Base-by-base conservation (phyloP, 139 green algal species). In the Closterium sp. region DNA sequence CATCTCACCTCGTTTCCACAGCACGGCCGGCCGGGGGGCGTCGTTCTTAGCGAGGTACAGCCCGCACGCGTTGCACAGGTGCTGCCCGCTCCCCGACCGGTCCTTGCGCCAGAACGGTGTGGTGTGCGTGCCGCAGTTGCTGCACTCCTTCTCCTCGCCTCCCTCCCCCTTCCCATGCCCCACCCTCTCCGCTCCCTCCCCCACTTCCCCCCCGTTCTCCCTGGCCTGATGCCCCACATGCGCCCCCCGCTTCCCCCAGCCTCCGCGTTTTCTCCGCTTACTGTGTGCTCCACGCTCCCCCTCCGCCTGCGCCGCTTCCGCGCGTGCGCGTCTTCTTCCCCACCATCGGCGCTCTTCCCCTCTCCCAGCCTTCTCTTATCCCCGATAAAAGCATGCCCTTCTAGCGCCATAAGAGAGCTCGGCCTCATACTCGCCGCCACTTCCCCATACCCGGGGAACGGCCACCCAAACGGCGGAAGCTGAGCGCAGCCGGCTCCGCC, bases 81-180 rank as follows among this genome's bases (percentile, higher is more conserved):
- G 96, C 4, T 76, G 55, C 91, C 95, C 92, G 1, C 96, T 96
- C 76, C 97, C 96, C 69, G 96, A 87, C 93, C 97, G 97, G 94
- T 98, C 96, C 90, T 98, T 99, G 83, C 97, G 95, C 97, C 97
- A 99, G 91, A 99, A 99, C 30, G 97, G 97, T 1, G 97, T 98
- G 86, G 90, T 92, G 87, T 91, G 95, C 28, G 97, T 97, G 90
- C 95, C 95, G 93, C 97, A 99, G 95, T 98, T 99, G 84, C 96
- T 97, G 96, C 97, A 99, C 7, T 97, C 94, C 96, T 98, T 95
- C 34, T 23, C 84, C 94, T 93, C 87, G 2, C 89, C 76, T 9
- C 16, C n/a, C 0, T 76, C 55, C 55, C 85, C 55, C 9, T 28
- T 76, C 55, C 55, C 55, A 76, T 76, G 55, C 12, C 0, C 55